Base-by-base conservation (phyloP, 177 flowering plant species). In the Vitis hybrid region DNA sequence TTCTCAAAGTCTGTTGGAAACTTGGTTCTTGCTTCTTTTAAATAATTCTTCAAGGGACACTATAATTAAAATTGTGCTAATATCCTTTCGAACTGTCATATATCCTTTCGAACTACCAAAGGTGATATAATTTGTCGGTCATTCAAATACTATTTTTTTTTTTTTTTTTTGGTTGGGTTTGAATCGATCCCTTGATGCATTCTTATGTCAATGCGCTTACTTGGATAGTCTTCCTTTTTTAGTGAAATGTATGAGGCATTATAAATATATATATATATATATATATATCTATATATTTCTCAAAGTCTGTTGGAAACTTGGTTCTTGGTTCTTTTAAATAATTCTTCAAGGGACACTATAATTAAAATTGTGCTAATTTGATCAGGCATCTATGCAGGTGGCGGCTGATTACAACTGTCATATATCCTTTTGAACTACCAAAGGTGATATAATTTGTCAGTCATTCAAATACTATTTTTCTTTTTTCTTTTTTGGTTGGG, bases 321-420 rank as follows among this genome's bases (percentile, higher is more conserved):
- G 35, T 2, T 32, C 35, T 32, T 32, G 35, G 2, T 32, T 32
- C 35, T 32, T 1, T 32, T 32, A 32, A 32, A 32, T 32, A 32
- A 32, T 32, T 32, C 4, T 32, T 50, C 49, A 48, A 24, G 55
- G 54, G 60, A 53, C 60, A 18, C 51, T 46, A 52, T 35, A 3
- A 8, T n/a, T 52, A 2, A 10, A 48, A 60, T 27, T 59, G 8
- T 35, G 12, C 20, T 9, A 59, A n/a, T 59, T 10, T 59, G 59
- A 63, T 69, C 52, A 2, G 63, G 21, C 54, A 35, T 62, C 63
- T 75, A 67, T 62, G 67, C 41, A 70, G 74, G 67, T 66, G 74
- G 57, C 74, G 62, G 49, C 35, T 61, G 41, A 51, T 10, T 21
- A 9, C 53, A 4, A n/a, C 48, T 51, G 24, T 51, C 70, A 30